Evolutionary conservation across 176 grass and related monocot species (phyloP).

Genomic region (Areca catechu): DNA sequence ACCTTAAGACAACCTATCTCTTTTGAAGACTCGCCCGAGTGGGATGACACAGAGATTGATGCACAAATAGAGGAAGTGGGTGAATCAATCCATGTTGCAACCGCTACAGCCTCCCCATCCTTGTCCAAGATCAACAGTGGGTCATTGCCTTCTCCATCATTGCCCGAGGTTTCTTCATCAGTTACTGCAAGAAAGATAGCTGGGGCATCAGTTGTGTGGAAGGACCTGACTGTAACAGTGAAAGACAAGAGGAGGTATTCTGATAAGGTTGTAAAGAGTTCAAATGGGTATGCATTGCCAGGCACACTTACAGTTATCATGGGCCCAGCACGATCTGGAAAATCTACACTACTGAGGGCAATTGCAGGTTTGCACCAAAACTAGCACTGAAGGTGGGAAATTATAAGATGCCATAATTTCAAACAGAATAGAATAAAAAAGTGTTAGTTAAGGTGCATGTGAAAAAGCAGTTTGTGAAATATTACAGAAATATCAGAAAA

Average conservation of each 20-base stretch:
- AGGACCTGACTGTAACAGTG: slow-evolving; percentile 65
- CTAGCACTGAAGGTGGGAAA: not conserved
- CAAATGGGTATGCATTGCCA: slow-evolving; percentile 76
- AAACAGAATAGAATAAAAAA: too few species aligned
- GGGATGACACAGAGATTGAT: slow-evolving; percentile 78
- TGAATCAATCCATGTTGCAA: slow-evolving; percentile 36
- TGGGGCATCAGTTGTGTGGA: slow-evolving; percentile 79
- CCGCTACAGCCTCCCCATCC: slow-evolving; percentile 33
- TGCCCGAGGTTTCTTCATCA: slow-evolving; percentile 8
- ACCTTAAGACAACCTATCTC: slow-evolving; percentile 51
- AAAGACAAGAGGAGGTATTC: slow-evolving; percentile 33
- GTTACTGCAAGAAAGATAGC: slow-evolving; percentile 58
- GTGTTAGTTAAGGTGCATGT: too few species aligned
- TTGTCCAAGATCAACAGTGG: slow-evolving; percentile 48
- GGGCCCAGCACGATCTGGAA: slow-evolving; percentile 81
- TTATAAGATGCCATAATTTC: too few species aligned
- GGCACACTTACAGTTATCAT: slow-evolving; percentile 90
- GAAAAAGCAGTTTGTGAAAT: too few species aligned
- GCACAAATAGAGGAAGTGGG: slow-evolving; percentile 29
- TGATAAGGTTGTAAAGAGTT: slow-evolving; percentile 69
- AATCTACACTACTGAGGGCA: slow-evolving; percentile 76
- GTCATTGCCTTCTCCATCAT: slow-evolving; percentile 43
- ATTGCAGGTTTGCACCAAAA: slow-evolving; percentile 51
- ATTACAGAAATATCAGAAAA: too few species aligned
- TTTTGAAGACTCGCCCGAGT: slow-evolving; percentile 93